Evolutionary conservation across 495 filamentous ascomycete species (phyloP).

Genomic region (Xylaria cubensis): DNA sequence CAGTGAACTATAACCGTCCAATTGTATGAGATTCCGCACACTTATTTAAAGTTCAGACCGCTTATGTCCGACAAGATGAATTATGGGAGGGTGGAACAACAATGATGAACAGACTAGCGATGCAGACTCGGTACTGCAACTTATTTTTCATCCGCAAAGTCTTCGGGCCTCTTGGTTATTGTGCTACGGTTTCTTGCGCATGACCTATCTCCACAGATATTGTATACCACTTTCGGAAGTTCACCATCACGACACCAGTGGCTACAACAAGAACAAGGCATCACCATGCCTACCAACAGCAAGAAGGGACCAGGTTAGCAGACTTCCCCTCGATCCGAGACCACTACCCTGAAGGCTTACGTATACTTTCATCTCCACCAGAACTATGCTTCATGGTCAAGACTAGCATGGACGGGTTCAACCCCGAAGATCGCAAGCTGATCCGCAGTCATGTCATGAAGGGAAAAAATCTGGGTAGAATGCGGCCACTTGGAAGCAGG

Average conservation of each 20-base stretch:
- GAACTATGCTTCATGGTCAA: not conserved
- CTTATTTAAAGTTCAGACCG: not conserved
- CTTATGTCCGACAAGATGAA: not conserved
- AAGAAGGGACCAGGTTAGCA: not conserved
- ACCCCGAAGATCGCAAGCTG: conserved; percentile 47
- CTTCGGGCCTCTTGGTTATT: not conserved
- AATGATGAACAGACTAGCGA: not conserved
- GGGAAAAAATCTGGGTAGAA: conserved; percentile 49
- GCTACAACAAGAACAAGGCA: not conserved
- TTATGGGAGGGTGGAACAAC: not conserved
- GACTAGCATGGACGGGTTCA: conserved; percentile 25
- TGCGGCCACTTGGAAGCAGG: conserved; percentile 1
- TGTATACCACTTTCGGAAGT: not conserved
- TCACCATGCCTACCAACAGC: not conserved
- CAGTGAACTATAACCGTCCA: not conserved
- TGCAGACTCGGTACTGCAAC: not conserved
- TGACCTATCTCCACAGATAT: not conserved
- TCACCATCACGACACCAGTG: not conserved
- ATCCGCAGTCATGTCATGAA: conserved; percentile 59
- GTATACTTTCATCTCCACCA: not conserved
- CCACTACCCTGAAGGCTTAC: not conserved
- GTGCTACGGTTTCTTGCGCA: not conserved
- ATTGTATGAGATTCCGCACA: not conserved
- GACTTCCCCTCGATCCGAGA: not conserved
- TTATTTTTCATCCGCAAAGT: not conserved